These are phyloP conservation scores for Fraxinus paxiana DNA, from an alignment of 305 asterid genomes.

Conservation along the genomic window DNA sequence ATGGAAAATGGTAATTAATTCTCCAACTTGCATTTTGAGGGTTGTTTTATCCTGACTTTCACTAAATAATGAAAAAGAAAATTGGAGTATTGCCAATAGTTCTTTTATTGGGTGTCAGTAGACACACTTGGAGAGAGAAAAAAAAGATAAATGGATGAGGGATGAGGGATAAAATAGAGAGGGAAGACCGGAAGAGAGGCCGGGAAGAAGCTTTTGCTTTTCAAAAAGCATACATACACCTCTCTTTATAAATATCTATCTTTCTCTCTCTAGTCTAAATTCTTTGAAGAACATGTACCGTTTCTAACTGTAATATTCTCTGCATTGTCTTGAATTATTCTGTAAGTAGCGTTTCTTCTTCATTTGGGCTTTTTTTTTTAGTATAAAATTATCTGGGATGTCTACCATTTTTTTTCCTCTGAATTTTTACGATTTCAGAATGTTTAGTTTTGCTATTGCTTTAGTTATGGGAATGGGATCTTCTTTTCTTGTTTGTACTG, in stretches of 20 bases:
- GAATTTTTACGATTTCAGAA: background rate
- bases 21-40: background rate
- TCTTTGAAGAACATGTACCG: slow-evolving; percentile 32
- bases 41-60: background rate
- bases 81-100: background rate
- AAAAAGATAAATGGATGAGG: background rate
- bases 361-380: background rate
- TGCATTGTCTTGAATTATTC: slow-evolving; percentile 10
- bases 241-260: slow-evolving; percentile 26
- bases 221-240: slow-evolving; percentile 49
- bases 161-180: background rate
- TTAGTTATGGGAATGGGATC: slow-evolving; percentile 17
- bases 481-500: slow-evolving; percentile 12
- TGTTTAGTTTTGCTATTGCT: slow-evolving; percentile 6
- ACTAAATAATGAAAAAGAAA: background rate
- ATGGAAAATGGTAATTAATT: background rate
- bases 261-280: slow-evolving; percentile 21
- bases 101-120: slow-evolving; percentile 9
- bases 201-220: slow-evolving; percentile 67
- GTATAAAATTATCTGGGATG: slow-evolving; percentile 10
- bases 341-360: background rate
- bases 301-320: slow-evolving; percentile 4
- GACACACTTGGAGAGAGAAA: background rate
- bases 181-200: slow-evolving; percentile 23
- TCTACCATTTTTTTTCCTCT: background rate